Conservation (phyloP, 305 asterid species). For the Fraxinus xanthoxyloides region DNA sequence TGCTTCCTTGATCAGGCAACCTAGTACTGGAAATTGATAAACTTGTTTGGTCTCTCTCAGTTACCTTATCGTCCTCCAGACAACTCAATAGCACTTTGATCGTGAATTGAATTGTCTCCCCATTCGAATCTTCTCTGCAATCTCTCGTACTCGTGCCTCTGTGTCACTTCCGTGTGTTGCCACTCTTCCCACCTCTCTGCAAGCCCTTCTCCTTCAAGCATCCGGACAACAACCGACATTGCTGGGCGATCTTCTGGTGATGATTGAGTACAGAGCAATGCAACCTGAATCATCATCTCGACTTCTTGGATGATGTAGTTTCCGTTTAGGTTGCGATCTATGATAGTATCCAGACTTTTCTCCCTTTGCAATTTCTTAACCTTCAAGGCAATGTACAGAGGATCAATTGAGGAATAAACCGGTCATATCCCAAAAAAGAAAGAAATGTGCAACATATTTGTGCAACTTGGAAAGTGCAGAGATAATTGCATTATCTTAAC, state of each 20-base stretch:
- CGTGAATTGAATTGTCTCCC: conserved; percentile 73
- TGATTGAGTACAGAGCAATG: conserved; percentile 74
- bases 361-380: conserved; percentile 80
- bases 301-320: conserved; percentile 65
- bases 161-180: conserved; percentile 76
- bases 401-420: background rate
- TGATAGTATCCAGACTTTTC: conserved; percentile 63
- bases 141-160: conserved; percentile 72
- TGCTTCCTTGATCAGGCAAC: conserved; percentile 1
- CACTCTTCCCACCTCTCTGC: conserved; percentile 94
- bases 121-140: conserved; percentile 72
- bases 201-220: conserved; percentile 93
- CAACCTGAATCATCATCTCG: conserved; percentile 93
- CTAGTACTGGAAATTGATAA: background rate
- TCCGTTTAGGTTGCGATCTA: conserved; percentile 57
- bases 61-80: conserved; percentile 70
- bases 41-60: background rate
- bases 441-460: background rate
- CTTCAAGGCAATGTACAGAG: conserved; percentile 27
- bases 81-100: conserved; percentile 74
- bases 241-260: conserved; percentile 91
- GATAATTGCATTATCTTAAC: background rate
- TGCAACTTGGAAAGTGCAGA: background rate
- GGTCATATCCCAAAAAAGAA: background rate
- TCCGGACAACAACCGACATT: conserved; percentile 86